Percentiles rank a stretch among this genome's conserved stretches.
These are phyloP conservation scores for Spathaspora sp. DNA, from an alignment of 1,139 yeast species.

Conservation along the genomic window DNA sequence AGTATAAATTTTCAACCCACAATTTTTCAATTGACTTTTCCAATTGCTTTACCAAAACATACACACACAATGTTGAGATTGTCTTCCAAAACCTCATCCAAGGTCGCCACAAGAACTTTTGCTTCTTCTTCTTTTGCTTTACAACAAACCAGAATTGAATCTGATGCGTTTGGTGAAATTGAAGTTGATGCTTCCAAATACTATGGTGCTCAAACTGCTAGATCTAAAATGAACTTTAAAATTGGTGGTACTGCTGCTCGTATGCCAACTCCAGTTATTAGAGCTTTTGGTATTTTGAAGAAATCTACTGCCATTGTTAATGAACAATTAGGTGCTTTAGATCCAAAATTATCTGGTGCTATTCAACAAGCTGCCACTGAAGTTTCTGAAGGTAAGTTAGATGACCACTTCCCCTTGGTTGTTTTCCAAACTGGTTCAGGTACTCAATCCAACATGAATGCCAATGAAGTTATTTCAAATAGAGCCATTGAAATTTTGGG, in stretches of 20 bases:
- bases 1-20: conserved; percentile 6
- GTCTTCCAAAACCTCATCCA: conserved; percentile 16
- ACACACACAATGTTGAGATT: conserved; percentile 32
- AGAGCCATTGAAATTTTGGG: conserved; percentile 96
- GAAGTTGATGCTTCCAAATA: conserved; percentile 82
- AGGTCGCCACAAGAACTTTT: conserved; percentile 25
- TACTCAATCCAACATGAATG: conserved; percentile 98
- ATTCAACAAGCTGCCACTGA: conserved; percentile 95
- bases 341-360: conserved; percentile 78
- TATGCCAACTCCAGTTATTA: conserved; percentile 88
- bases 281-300: conserved; percentile 91
- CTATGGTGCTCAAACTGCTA: conserved; percentile 99
- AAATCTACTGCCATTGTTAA: conserved; percentile 95
- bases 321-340: conserved; percentile 74
- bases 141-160: conserved; percentile 63
- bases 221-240: conserved; percentile 89
- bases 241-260: conserved; percentile 91
- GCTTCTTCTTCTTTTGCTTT: conserved; percentile 25
- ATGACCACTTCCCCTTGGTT: conserved; percentile 94
- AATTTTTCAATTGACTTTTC: not conserved
- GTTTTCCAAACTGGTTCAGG: conserved; percentile 99
- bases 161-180: conserved; percentile 96
- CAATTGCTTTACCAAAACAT: not conserved
- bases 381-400: conserved; percentile 86
- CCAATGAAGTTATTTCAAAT: conserved; percentile 97